Evolutionary conservation across 2,329 filamentous ascomycete genomes (phyloP), one percentile per base, ranked within the genome.

Genomic region (Trichothecium sympodiale): DNA sequence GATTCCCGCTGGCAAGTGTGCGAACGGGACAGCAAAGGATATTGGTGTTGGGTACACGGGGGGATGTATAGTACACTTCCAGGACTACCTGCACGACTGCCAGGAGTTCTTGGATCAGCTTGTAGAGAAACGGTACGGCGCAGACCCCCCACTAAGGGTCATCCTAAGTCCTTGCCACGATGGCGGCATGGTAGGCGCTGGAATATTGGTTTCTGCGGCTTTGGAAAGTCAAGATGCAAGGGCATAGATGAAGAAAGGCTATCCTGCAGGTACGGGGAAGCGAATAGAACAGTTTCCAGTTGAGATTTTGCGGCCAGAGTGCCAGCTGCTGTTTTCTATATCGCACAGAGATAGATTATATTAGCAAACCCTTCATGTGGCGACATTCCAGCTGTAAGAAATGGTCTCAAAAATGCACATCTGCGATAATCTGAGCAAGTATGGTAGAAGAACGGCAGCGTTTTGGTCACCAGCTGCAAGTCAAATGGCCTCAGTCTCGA

Each of bases 21-120:
- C 37, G 32, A n/a, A 40, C 38, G 28, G 42, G 20, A 25, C 6
- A 25, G 20, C 20, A 6, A 53, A 40, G 41, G 78, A 84, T 46
- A 55, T 89, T 20, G 77, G 84, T 2, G 80, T 88, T 16, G 83
- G 83, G 1, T 88, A 85, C 51, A 86, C 83, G 0, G 83, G 83
- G 23, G 80, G 82, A 6, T 86, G 83, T 49, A 88, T 88, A 40
- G 73, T 77, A n/a, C 76, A 83, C 48, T 86, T 86, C 48, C 82
- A 83, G 33, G 71, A 82, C 46, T 87, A 84, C 55, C 63, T 83
- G 29, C 58, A 63, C 31, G 79, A 81, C 46, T 85, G 80, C 43
- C 81, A 87, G 53, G 49, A 58, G 12, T 82, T 82, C 49, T 65
- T 88, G 34, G 76, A 85, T 46, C 51, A 56, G 16, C 59, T 76